These are phyloP conservation scores for Rhinocladiella mackenziei DNA, from an alignment of 2,329 filamentous ascomycete genomes.

Conservation along the genomic window DNA sequence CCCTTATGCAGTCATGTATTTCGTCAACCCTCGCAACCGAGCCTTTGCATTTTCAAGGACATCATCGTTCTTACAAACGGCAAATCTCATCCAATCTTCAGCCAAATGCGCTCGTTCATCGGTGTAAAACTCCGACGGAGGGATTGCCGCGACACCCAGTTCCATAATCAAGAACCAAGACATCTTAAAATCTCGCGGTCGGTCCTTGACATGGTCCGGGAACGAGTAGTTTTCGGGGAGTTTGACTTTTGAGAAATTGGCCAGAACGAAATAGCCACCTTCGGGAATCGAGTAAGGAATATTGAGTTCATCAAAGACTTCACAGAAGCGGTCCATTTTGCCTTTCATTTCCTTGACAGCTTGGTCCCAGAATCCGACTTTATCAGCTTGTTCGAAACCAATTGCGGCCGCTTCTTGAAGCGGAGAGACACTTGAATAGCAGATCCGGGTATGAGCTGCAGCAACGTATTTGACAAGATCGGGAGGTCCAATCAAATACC, in stretches of 20 bases:
- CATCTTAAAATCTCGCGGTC: constrained; percentile 90
- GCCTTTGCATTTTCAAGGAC: constrained; percentile 77
- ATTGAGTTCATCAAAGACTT: constrained; percentile 69
- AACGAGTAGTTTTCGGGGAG: constrained; percentile 81
- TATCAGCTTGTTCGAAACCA: constrained; percentile 86
- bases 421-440: constrained; percentile 88
- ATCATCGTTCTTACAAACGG: constrained; percentile 91
- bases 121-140: constrained; percentile 96
- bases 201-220: constrained; percentile 77
- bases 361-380: constrained; percentile 79
- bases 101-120: constrained; percentile 76
- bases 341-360: constrained; percentile 81
- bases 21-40: constrained; percentile 66
- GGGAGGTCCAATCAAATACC: constrained; percentile 86
- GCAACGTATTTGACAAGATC: constrained; percentile 87
- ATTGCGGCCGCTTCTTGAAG: constrained; percentile 92
- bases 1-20: no score
- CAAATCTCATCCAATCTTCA: constrained; percentile 90
- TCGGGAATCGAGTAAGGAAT: constrained; percentile 88
- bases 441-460: constrained; percentile 91
- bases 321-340: constrained; percentile 84
- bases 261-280: constrained; percentile 95
- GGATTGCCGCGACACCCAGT: constrained; percentile 90
- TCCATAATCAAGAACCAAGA: constrained; percentile 97
- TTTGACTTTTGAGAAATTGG: constrained; percentile 84